Base-by-base conservation (phyloP, 495 filamentous ascomycete species). In the Aspergillus kassunensis region DNA sequence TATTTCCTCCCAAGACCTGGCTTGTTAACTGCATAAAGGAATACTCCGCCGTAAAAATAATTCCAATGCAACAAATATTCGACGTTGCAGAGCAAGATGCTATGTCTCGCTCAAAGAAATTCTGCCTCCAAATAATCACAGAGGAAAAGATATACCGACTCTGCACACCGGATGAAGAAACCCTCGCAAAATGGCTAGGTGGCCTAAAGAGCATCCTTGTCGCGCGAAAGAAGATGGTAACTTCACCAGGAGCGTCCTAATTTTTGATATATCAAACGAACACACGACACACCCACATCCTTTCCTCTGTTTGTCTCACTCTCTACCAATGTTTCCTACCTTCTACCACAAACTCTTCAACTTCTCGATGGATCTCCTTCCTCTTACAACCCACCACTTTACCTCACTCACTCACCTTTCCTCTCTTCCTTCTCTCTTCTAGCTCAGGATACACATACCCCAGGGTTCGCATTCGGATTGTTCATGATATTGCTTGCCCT, bases 31-130 rank as follows among this genome's bases (percentile, higher is more conserved):
- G 8, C 18, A 4, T 5, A 3, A 44, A 63, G 67, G 93, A 98
- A 72, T 97, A 97, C 65, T 86, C 87, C 15, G 89, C 92, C 2
- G 71, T 86, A 51, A 85, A 91, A 46, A 86, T 98, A 59, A 75
- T 97, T 39, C 84, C 86, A 2, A 79, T 97, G 59, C 75, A 82
- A 6, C 83, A 80, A 34, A 83, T 98, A 51, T 87, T 97, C 61
- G 88, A 96, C 59, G 93, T 89, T 19, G 90, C 96, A 24, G 93
- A 98, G 49, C 87, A 95, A 44, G 89, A 97, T 54, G 85, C 92
- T 0, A 67, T 93, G 57, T 93, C 88, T 39, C 84, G 81, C 54
- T 93, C 85, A 31, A 96, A 95, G 72, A 80, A 70, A 35, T 82
- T 86, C 61, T 98, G 93, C 67, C 73, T 97, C 70, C 93, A 98